A percentile compares a stretch with the other conserved stretches of the same genome.
These are phyloP conservation scores for Trametes meyenii DNA, from an alignment of 768 basidiomycete species.

Conservation along the genomic window DNA sequence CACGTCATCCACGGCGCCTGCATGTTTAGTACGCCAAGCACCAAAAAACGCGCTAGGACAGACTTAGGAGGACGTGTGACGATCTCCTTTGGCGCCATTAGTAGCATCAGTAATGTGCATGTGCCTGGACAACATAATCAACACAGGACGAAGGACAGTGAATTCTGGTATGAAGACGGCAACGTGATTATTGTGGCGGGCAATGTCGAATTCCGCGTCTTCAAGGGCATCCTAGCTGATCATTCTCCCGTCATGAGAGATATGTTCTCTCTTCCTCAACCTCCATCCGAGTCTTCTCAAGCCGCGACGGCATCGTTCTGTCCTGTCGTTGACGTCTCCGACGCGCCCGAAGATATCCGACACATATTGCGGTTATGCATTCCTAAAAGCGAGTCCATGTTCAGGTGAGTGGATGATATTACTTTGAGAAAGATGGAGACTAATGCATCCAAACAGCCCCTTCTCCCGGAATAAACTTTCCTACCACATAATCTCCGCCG, in stretches of 20 bases:
- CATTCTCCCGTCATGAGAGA: constrained; percentile 30
- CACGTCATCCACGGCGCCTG: too few relatives aligned
- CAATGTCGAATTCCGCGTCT: constrained; percentile 31
- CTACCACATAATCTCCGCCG: background rate
- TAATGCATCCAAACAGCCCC: background rate
- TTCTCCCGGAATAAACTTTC: background rate
- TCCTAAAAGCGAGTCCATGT: background rate
- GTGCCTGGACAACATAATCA: background rate
- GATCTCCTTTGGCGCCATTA: too few relatives aligned
- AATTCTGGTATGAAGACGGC: constrained; percentile 24
- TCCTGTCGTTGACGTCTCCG: background rate
- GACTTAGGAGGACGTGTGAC: background rate
- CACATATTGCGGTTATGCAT: background rate
- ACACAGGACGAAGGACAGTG: background rate
- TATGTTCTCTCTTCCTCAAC: constrained; percentile 19
- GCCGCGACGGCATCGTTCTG: background rate
- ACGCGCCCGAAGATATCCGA: background rate
- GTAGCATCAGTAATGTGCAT: too few relatives aligned
- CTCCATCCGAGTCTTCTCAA: background rate
- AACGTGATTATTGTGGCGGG: constrained; percentile 32
- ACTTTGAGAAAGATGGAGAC: background rate
- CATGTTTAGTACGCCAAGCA: too few relatives aligned
- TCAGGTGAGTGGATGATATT: background rate
- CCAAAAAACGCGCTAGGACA: background rate
- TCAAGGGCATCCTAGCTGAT: constrained; percentile 27